phyloP scores from a whole-genome alignment of 257 asterid genomes.

The Solanum raphanifolium region DNA sequence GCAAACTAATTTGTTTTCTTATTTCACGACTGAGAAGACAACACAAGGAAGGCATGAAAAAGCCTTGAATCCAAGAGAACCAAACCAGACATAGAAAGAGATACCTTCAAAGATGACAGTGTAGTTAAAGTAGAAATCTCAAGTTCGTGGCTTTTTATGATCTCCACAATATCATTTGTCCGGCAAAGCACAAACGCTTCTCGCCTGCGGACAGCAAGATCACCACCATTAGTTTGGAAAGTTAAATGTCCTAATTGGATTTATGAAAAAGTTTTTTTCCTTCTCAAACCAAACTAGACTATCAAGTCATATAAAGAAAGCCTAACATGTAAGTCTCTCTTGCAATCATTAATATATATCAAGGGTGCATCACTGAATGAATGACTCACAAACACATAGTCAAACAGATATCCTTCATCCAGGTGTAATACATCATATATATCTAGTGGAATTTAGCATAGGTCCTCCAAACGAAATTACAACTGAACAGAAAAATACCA shows the following conservation, averaged over 20 bases:
- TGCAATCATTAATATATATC: neutral
- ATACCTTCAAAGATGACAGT: conserved; percentile 58
- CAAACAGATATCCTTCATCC: neutral
- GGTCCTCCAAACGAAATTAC: neutral
- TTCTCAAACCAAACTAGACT: neutral
- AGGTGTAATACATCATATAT: neutral
- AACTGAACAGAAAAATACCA: neutral
- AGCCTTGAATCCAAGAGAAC: neutral
- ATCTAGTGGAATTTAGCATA: neutral
- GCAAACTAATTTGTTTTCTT: neutral
- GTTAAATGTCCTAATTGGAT: neutral
- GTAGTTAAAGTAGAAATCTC: conserved; percentile 80
- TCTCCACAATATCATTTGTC: conserved; percentile 26
- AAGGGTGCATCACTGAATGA: neutral
- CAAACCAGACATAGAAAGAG: neutral
- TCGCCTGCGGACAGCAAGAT: conserved; percentile 31
- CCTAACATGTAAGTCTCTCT: neutral
- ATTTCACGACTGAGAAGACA: neutral
- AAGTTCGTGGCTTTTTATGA: conserved; percentile 39
- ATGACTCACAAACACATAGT: neutral
- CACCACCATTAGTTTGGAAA: neutral
- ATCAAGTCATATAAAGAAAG: neutral
- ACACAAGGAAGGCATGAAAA: neutral
- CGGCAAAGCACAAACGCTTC: conserved; percentile 72
- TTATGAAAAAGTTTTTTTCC: neutral